Conservation (phyloP, 768 basidiomycete species). For the Tricholoma bakamatsutake region DNA sequence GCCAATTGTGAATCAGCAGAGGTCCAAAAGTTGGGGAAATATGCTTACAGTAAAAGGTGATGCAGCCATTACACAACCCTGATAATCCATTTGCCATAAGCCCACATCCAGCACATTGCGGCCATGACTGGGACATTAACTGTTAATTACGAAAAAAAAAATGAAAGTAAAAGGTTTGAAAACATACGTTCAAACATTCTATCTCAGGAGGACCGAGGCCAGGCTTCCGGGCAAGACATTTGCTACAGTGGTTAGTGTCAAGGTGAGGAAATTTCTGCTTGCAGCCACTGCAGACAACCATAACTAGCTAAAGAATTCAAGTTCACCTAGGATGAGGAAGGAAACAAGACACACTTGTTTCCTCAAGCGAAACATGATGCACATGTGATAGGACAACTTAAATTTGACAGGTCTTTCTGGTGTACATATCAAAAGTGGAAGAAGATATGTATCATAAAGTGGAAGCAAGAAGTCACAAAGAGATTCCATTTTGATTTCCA, state of each 20-base stretch:
- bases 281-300: background rate
- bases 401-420: too few relatives aligned
- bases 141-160: background rate
- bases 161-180: background rate
- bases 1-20: background rate
- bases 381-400: background rate
- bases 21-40: background rate
- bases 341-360: background rate
- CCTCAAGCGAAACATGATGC: background rate
- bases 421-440: too few relatives aligned
- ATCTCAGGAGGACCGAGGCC: background rate
- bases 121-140: background rate
- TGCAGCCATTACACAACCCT: background rate
- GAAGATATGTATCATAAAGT: too few relatives aligned
- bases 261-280: background rate
- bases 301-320: background rate
- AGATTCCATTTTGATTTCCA: too few relatives aligned
- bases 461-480: too few relatives aligned
- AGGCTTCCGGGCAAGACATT: background rate
- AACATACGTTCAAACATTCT: background rate
- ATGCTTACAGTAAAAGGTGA: background rate
- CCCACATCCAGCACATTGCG: background rate
- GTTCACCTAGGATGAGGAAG: background rate
- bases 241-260: background rate
- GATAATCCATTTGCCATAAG: background rate